Evolutionary conservation across 176 grass and related monocot species (phyloP), one percentile per base, ranked within the genome.

Genomic region (Secale cereale): DNA sequence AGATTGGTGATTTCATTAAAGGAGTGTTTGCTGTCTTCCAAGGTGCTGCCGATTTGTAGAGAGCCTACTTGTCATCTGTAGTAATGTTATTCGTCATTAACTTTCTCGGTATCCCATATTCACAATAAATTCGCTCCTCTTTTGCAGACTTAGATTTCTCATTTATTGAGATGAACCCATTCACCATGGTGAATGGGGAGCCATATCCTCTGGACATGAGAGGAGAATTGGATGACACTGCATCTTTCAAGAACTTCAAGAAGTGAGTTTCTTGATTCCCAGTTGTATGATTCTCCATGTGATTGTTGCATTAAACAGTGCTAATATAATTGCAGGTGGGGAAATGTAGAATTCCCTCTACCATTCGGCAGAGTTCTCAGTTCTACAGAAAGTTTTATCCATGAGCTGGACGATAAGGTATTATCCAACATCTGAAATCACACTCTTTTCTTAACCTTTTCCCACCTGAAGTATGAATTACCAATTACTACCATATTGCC

Each of bases 141-240:
- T 78, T 54, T 64, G 5, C 81, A 98, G 95, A 95, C 79, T 86
- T 94, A 89, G 95, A 98, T 82, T 95, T 98, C 86, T 91, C 92
- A 61, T 98, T 98, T 88, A 86, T 98, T 57, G 95, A 98, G 80
- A 98, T 97, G 95, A 97, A 97, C 81, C 95, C 95, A 27, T 97
- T 97, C 74, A 90, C 95, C 36, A 83, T 97, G 70, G 88, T 97
- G 83, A 94, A 97, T 56, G 92, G 88, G 23, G 90, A 89, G 71
- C 95, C 95, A 76, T 97, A 94, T 79, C 95, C 92, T 17, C 76
- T 97, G 77, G 95, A 97, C 80, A 97, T 93, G 92, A 87, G 95
- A 61, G 95, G 95, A 76, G 95, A 97, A 65, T 32, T 97, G 70
- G 95, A 97, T 89, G 95, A 97, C 66, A 97, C 95, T n/a, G 95